A percentile compares a stretch with the other conserved stretches of the same genome.
phyloP scores from a whole-genome alignment of 2,329 filamentous ascomycete genomes.

The Samsoniella hepiali region DNA sequence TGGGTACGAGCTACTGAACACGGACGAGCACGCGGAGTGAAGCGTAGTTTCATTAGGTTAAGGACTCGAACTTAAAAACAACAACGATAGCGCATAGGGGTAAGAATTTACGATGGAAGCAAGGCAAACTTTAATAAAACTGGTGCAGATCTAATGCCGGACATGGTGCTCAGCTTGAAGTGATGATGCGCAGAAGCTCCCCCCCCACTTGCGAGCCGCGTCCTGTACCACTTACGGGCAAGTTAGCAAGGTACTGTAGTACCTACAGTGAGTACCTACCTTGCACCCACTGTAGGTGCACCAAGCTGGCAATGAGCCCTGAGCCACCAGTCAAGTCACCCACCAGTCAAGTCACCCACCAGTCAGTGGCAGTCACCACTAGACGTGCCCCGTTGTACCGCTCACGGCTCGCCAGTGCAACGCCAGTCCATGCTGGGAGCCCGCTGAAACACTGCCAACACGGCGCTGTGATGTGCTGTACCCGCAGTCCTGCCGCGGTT shows the following conservation, averaged over 20 bases:
- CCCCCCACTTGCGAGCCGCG: neutral
- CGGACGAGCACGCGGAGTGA: too few relatives aligned
- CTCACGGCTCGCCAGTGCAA: constrained; percentile 2
- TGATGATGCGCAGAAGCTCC: neutral
- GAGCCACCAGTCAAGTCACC: too few relatives aligned
- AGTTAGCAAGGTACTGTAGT: too few relatives aligned
- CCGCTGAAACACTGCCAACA: constrained; percentile 2
- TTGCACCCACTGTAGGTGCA: neutral
- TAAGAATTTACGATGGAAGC: neutral
- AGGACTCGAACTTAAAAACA: neutral
- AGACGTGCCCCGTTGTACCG: neutral
- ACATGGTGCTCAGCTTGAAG: neutral
- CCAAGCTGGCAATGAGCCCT: neutral
- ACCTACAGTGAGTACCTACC: too few relatives aligned
- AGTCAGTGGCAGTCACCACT: neutral
- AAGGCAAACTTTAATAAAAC: neutral
- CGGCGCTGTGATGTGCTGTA: neutral
- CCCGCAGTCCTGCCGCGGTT: constrained; percentile 1
- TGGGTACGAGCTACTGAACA: too few relatives aligned
- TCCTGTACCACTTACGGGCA: neutral
- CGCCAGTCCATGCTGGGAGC: neutral
- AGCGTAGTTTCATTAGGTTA: too few relatives aligned
- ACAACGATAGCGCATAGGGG: neutral
- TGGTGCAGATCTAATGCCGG: neutral
- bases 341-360: too few relatives aligned